Percentiles rank a stretch among this genome's conserved stretches.
Conservation (phyloP, 75 land plant species). For the Selaginella tamariscina region DNA sequence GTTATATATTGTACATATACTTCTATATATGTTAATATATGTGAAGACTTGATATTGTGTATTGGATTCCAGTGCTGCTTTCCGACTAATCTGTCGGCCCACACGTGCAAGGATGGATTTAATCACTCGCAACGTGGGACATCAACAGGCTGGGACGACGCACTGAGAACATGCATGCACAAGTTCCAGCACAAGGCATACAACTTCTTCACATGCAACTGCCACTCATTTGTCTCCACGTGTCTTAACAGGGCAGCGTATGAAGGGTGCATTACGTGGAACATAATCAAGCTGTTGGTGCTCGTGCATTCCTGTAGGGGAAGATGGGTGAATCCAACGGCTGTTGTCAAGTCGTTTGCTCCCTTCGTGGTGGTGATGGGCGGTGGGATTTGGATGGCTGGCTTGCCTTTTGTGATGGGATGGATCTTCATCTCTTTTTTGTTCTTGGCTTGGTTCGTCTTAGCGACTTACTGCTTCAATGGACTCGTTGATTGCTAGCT, state of each 20-base stretch:
- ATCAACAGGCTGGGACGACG: constrained; percentile 22
- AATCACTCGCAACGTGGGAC: constrained; percentile 33
- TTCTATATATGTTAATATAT: too few species aligned
- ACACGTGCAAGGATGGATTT: constrained; percentile 34
- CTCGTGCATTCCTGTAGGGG: constrained; percentile 43
- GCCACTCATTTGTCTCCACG: constrained; percentile 83
- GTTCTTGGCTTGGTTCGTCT: constrained; percentile 60
- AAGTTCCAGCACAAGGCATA: constrained; percentile 62
- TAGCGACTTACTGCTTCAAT: constrained; percentile 54
- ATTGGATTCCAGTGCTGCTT: constrained; percentile 82
- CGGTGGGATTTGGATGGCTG: constrained; percentile 51
- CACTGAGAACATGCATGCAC: constrained; percentile 9
- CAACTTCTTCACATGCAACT: constrained; percentile 85
- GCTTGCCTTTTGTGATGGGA: constrained; percentile 43
- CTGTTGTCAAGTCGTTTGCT: constrained; percentile 39
- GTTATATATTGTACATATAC: too few species aligned
- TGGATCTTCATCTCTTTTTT: constrained; percentile 42
- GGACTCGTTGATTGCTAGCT: constrained; percentile 35
- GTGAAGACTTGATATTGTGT: too few species aligned
- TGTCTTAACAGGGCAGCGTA: constrained; percentile 57
- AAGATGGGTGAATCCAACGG: constrained; percentile 39
- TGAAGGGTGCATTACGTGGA: constrained; percentile 45
- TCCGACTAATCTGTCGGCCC: constrained; percentile 32
- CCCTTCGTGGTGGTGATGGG: constrained; percentile 46
- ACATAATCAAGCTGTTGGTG: constrained; percentile 48